Evolutionary conservation across 495 filamentous ascomycete species (phyloP), one percentile per base, ranked within the genome.

Genomic region (Penicillium cosmopolitanum): DNA sequence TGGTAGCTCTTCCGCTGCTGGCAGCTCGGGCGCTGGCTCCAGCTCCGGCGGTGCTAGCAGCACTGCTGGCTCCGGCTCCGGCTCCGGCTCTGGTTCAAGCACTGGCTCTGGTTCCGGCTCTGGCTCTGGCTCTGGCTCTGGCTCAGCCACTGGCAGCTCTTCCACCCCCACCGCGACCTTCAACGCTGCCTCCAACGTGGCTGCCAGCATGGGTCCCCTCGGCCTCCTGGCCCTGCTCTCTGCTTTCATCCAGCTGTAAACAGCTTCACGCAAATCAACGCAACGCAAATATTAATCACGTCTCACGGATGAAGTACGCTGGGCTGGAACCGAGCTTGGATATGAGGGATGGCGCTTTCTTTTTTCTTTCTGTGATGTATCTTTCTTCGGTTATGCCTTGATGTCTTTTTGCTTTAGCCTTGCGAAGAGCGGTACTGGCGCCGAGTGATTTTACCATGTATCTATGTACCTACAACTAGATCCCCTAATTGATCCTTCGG

Each of bases 241-340:
- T 43, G 69, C 72, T 40, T 66, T 77, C 62, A 48, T 78, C 51
- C 71, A 76, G 65, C 61, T 78, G 64, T 78, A 66, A 65, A 67
- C 19, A 50, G 18, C 53, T 18, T 33, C 2, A 25, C 9, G 36
- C 16, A 4, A 18, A 13, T 55, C 57, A 47, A 40, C 46, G 62
- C 35, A 11, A 74, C 57, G 58, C 53, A 53, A 18, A 19, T 57
- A 36, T 47, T 79, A 75, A 60, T 70, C n/a, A 66, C 47, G 64
- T 51, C 60, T 59, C 56, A 56, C 56, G 46, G 53, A 60, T 60
- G 51, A 66, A 68, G 43, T 53, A 68, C 35, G 63, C 62, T 61
- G 65, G 69, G 57, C 48, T 68, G 67, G 65, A 75, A 67, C 53
- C 61, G 63, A 56, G 50, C 57, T 61, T 58, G 44, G 60, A 50